A percentile compares a stretch with the other conserved stretches of the same genome.
phyloP scores from a whole-genome alignment of 1,284 basidiomycete species.

The Rhodotorula sp. region DNA sequence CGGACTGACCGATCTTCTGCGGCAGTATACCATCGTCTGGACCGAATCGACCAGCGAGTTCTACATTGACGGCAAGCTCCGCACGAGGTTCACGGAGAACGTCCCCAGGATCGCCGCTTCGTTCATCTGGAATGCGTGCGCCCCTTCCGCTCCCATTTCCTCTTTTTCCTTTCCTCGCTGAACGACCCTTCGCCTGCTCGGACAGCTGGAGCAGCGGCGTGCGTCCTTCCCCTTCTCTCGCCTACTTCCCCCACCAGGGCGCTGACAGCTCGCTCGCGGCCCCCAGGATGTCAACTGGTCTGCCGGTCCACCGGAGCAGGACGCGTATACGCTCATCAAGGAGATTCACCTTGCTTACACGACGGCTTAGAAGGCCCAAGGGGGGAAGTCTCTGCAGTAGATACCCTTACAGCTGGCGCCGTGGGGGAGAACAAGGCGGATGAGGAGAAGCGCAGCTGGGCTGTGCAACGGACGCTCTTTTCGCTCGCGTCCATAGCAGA shows the following conservation, averaged over 20 bases:
- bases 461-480: no score
- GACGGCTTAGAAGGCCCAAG: not conserved
- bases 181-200: not conserved
- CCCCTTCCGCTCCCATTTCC: not conserved
- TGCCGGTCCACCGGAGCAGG: conserved; percentile 13
- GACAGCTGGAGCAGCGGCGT: conserved; percentile 13
- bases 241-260: no score
- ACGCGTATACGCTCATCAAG: conserved; percentile 13
- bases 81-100: not conserved
- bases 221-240: not conserved
- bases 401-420: not conserved
- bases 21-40: conserved; percentile 20
- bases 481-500: no score
- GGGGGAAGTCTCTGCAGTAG: not conserved
- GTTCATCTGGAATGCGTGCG: not conserved
- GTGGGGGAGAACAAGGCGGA: no score
- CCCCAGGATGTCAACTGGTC: conserved; percentile 10
- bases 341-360: conserved; percentile 6
- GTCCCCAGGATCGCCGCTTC: not conserved
- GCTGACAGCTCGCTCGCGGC: not conserved
- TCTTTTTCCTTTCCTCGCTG: not conserved
- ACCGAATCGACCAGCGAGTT: not conserved
- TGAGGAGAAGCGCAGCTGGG: no score
- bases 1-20: no score
- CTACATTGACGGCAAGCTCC: conserved; percentile 17